A percentile compares a stretch with the other conserved stretches of the same genome.
phyloP scores from a whole-genome alignment of 164 flowering plant genomes.

The Litsea cubeba region DNA sequence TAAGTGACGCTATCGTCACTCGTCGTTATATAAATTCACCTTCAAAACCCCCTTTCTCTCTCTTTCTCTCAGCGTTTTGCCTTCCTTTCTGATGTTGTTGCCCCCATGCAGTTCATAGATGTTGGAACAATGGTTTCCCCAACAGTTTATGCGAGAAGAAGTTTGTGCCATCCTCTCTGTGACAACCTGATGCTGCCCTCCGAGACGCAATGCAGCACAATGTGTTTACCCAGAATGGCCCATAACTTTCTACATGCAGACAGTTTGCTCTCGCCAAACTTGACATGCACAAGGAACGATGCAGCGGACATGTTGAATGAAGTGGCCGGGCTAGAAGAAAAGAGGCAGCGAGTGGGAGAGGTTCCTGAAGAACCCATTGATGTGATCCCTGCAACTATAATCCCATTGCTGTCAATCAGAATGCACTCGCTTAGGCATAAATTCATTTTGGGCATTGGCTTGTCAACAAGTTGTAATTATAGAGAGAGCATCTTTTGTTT shows the following conservation, averaged over 20 bases:
- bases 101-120: slow-evolving; percentile 70
- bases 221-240: slow-evolving; percentile 93
- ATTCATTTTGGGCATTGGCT: slow-evolving; percentile 18
- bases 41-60: no score
- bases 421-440: slow-evolving; percentile 10
- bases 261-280: slow-evolving; percentile 93
- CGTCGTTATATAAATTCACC: no score
- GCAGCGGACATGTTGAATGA: slow-evolving; percentile 92
- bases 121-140: slow-evolving; percentile 94
- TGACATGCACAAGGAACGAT: slow-evolving; percentile 88
- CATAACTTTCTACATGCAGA: slow-evolving; percentile 92
- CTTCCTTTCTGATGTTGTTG: background rate
- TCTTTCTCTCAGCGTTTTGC: background rate
- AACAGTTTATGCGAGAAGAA: slow-evolving; percentile 83
- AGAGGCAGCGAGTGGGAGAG: slow-evolving; percentile 51
- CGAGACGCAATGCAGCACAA: slow-evolving; percentile 99
- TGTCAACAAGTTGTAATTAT: slow-evolving; percentile 26
- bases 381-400: slow-evolving; percentile 7
- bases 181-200: slow-evolving; percentile 98
- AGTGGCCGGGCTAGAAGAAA: slow-evolving; percentile 82
- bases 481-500: slow-evolving; percentile 18
- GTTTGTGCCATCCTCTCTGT: slow-evolving; percentile 75
- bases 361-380: slow-evolving; percentile 20
- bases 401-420: slow-evolving; percentile 16
- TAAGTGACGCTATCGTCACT: no score